These are phyloP conservation scores for Venturia pyrina DNA, from an alignment of 2,329 filamentous ascomycete species.

Conservation along the genomic window DNA sequence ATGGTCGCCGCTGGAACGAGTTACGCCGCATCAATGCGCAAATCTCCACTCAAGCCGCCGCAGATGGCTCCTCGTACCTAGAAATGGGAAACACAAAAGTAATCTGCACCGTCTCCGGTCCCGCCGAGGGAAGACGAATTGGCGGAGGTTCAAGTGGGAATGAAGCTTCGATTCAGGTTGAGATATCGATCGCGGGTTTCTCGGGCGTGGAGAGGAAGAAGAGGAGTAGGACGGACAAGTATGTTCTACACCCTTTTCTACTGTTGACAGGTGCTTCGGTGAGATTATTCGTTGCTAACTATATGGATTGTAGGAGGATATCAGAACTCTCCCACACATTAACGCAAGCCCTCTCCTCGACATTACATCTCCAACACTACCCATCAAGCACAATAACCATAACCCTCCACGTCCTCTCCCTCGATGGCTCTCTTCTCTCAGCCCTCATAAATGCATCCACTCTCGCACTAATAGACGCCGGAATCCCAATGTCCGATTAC, in stretches of 20 bases:
- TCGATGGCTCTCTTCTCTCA: constrained; percentile 84
- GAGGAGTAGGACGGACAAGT: constrained; percentile 70
- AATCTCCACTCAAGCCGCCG: constrained; percentile 83
- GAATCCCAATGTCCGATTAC: constrained; percentile 90
- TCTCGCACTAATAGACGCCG: constrained; percentile 85
- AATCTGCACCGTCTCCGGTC: constrained; percentile 83
- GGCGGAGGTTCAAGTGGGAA: constrained; percentile 36
- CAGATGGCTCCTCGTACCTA: constrained; percentile 86
- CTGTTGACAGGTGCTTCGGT: constrained; percentile 53
- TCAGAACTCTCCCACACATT: constrained; percentile 75
- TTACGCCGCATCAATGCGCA: constrained; percentile 79
- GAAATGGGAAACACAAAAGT: constrained; percentile 98
- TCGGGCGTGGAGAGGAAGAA: constrained; percentile 77
- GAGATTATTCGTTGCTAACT: constrained; percentile 22
- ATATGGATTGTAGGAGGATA: constrained; percentile 49
- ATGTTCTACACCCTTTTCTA: constrained; percentile 22
- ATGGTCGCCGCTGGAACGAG: constrained; percentile 92
- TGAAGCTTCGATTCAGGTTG: constrained; percentile 56
- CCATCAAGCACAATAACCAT: constrained; percentile 78
- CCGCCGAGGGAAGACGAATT: constrained; percentile 55
- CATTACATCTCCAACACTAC: constrained; percentile 78
- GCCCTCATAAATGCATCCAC: constrained; percentile 86
- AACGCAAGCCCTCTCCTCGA: constrained; percentile 62
- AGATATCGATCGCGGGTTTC: constrained; percentile 79
- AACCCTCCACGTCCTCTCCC: constrained; percentile 74